phyloP scores from a whole-genome alignment of 192 early-diverging fungal genomes.

The Mortierella antarctica region DNA sequence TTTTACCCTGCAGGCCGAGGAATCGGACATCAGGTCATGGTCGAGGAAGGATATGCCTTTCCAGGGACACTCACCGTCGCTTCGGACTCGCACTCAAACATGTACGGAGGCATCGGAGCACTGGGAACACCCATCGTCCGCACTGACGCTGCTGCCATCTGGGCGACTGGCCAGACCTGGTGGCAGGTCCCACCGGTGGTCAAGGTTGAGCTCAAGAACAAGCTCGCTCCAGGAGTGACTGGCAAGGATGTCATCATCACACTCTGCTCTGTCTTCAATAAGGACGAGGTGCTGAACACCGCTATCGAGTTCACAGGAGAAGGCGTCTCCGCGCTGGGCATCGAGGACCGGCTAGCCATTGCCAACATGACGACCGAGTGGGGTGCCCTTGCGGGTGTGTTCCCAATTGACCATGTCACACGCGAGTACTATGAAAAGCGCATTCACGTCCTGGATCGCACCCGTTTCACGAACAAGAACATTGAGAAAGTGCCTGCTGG shows the following conservation, averaged over 20 bases:
- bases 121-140: conserved; percentile 97
- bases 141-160: conserved; percentile 98
- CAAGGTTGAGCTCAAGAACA: conserved; percentile 86
- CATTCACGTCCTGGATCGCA: conserved; percentile 60
- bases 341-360: conserved; percentile 95
- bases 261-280: conserved; percentile 90
- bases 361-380: conserved; percentile 99
- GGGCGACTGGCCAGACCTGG: conserved; percentile 98
- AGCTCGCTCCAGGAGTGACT: conserved; percentile 83
- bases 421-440: conserved; percentile 79
- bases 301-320: conserved; percentile 96
- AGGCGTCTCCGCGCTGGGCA: conserved; percentile 67
- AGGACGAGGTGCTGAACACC: conserved; percentile 96
- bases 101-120: conserved; percentile 97
- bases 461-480: conserved; percentile 65
- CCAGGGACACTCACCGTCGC: conserved; percentile 94
- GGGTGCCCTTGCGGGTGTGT: conserved; percentile 97
- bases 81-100: conserved; percentile 99
- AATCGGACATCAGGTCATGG: conserved; percentile 98
- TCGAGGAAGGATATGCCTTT: conserved; percentile 97
- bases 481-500: conserved; percentile 55
- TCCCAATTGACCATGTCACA: conserved; percentile 89
- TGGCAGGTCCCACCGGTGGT: conserved; percentile 99
- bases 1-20: conserved; percentile 98
- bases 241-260: conserved; percentile 98